Evolutionary conservation across 805 yeast genomes (phyloP).

Genomic region (Ogataea parapolymorpha): DNA sequence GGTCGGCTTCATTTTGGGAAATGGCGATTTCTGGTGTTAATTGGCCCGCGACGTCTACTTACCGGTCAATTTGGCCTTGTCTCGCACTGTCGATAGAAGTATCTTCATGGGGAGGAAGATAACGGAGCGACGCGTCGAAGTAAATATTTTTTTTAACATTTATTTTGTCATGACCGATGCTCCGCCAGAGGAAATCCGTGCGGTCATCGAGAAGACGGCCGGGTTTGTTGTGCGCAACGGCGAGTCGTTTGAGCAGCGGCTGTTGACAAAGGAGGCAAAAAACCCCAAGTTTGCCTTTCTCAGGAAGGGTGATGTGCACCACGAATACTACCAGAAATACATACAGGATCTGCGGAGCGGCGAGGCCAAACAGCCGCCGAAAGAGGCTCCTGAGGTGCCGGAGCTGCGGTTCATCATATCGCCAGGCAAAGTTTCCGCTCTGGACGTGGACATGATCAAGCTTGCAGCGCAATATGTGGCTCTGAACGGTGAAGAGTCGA

Average conservation of each 20-base stretch:
- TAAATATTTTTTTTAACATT: too few relatives aligned
- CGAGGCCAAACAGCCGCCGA: neutral
- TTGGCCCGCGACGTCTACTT: constrained; percentile 3
- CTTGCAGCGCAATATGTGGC: constrained; percentile 69
- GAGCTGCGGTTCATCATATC: constrained; percentile 27
- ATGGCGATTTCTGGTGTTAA: constrained; percentile 16
- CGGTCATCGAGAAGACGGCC: constrained; percentile 67
- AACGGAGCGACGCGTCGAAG: constrained; percentile 10
- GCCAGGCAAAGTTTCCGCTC: constrained; percentile 45
- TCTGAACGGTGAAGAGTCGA: constrained; percentile 49
- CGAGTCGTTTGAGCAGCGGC: constrained; percentile 54
- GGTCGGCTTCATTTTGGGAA: constrained; percentile 1
- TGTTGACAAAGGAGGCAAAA: constrained; percentile 43
- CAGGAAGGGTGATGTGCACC: constrained; percentile 47
- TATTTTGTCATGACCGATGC: neutral
- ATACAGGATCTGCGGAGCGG: constrained; percentile 35
- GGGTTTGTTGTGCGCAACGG: constrained; percentile 71
- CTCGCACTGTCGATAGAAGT: constrained; percentile 21
- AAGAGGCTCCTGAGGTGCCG: constrained; percentile 4
- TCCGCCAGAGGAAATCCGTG: constrained; percentile 36
- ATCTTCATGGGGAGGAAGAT: constrained; percentile 16
- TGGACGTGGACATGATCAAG: constrained; percentile 69
- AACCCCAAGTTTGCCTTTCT: constrained; percentile 65
- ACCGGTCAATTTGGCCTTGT: constrained; percentile 22
- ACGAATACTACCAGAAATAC: constrained; percentile 54